Evolutionary conservation across 1,139 yeast genomes (phyloP), one percentile per base, ranked within the genome.

Genomic region (Magnusiomyces paraingens): DNA sequence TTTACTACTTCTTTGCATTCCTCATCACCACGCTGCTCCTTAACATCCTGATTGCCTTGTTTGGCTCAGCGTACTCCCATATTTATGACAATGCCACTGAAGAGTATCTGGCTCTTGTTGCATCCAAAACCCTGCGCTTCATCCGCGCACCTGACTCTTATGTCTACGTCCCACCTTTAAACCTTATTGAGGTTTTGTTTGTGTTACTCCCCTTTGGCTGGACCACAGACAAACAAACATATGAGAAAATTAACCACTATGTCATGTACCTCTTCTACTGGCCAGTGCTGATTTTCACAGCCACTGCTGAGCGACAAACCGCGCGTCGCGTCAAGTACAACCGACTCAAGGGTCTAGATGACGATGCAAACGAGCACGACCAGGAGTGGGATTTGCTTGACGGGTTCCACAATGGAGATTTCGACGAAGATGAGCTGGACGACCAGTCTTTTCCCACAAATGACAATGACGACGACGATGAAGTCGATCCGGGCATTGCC

Each of bases 141-240:
- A 82, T 88, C 53, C 78, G 96, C 61, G 95, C 96, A 0, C 96
- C 96, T 0, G 96, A 89, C 70, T 84, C 82, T 56, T 83, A 86
- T 63, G 86, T 88, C 47, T 89, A 82, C 66, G 91, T 88, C 35
- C 94, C 96, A 4, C 96, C 96, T 6, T 76, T 88, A 58, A 89
- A 89, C 66, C 67, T 89, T 61, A 70, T 89, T 57, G 96, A 89
- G 66, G 51, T 83, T 2, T 50, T 76, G 2, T 65, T 84, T 52
- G 68, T 65, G 63, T 72, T 67, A 29, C 26, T 71, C 57, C 61
- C 85, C 75, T 61, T 69, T 32, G 64, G 64, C 52, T 72, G 75
- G 74, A 66, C 73, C 69, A 52, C 74, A 61, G 52, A 62, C 12
- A 58, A 70, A 32, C 62, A 57, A 29, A 62, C 59, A 8, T 65